These are phyloP conservation scores for Coleophoma eucalyptorum DNA, from an alignment of 2,329 filamentous ascomycete genomes.

Conservation along the genomic window DNA sequence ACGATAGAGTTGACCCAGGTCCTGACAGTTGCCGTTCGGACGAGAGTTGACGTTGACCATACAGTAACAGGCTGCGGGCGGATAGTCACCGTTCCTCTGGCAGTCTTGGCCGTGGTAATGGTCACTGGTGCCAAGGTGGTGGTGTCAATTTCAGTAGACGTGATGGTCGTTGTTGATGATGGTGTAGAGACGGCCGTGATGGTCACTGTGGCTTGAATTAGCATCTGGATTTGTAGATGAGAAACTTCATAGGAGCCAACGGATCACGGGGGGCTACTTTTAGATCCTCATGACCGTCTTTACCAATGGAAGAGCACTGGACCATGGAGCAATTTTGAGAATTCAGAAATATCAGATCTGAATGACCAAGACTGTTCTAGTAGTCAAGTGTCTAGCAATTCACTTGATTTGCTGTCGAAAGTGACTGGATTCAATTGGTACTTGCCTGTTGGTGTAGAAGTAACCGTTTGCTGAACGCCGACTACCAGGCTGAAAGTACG, in stretches of 20 bases:
- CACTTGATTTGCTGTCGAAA: not conserved
- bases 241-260: too few relatives aligned
- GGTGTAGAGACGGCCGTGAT: not conserved
- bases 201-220: not conserved
- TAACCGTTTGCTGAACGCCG: not conserved
- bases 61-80: not conserved
- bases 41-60: not conserved
- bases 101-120: not conserved
- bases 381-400: not conserved
- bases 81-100: not conserved
- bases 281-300: too few relatives aligned
- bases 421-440: too few relatives aligned
- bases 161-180: not conserved
- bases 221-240: too few relatives aligned
- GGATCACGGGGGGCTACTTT: too few relatives aligned
- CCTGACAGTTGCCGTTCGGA: not conserved
- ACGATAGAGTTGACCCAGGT: not conserved
- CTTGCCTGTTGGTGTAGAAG: not conserved
- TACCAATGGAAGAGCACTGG: too few relatives aligned
- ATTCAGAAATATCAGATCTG: too few relatives aligned
- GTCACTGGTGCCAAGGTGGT: not conserved
- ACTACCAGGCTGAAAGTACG: not conserved
- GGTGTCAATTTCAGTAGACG: not conserved
- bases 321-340: too few relatives aligned
- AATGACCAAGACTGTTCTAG: too few relatives aligned